Conservation (phyloP, 2,329 filamentous ascomycete genomes). For the Fusarium sp. region DNA sequence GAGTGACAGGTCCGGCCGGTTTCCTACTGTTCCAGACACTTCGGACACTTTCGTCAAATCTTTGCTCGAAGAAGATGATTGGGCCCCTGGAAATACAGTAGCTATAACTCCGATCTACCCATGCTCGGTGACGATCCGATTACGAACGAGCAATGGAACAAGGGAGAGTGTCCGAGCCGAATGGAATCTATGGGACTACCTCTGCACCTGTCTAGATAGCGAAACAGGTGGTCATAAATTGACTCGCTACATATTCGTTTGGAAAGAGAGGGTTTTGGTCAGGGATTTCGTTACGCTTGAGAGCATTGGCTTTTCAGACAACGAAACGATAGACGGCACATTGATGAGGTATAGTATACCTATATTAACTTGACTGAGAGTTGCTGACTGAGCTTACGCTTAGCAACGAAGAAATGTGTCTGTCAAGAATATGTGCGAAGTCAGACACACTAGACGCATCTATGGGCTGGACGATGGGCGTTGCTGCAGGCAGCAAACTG, state of each 20-base stretch:
- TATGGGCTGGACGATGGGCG: slow-evolving; percentile 29
- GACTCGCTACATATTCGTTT: background rate
- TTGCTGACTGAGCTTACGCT: background rate
- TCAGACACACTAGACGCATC: background rate
- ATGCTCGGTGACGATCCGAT: background rate
- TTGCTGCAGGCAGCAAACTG: slow-evolving; percentile 17
- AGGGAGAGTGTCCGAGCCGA: background rate
- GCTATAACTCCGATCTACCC: background rate
- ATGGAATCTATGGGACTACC: background rate
- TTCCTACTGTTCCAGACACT: background rate
- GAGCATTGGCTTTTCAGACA: background rate
- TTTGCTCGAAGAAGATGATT: background rate
- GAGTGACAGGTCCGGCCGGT: background rate
- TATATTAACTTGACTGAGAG: background rate
- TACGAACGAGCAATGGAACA: background rate
- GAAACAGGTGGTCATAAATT: background rate
- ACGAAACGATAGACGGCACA: background rate
- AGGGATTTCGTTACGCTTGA: background rate
- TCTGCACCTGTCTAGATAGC: background rate
- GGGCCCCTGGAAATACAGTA: background rate
- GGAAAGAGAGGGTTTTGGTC: background rate
- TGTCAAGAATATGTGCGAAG: background rate
- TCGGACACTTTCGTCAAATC: background rate
- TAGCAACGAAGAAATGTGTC: background rate
- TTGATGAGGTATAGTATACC: background rate